Evolutionary conservation across 2,329 filamentous ascomycete genomes (phyloP).

Genomic region (Aspergillus jensenii): DNA sequence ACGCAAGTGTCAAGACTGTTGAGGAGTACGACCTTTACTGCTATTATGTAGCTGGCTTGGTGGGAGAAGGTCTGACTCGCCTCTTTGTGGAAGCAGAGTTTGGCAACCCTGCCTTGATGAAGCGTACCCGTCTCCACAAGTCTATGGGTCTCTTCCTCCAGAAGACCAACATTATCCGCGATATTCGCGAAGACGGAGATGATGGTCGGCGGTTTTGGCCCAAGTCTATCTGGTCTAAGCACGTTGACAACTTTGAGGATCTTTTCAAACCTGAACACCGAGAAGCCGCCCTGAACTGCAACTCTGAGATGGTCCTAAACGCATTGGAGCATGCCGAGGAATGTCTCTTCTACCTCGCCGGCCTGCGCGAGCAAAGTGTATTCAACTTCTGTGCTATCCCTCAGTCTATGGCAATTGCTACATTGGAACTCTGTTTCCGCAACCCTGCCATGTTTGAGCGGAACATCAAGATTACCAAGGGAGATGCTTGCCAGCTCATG

Average conservation of each 20-base stretch:
- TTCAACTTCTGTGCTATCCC: conserved; percentile 99
- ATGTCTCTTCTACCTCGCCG: conserved; percentile 97
- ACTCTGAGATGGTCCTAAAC: conserved; percentile 91
- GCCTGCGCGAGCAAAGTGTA: conserved; percentile 89
- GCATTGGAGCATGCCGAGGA: conserved; percentile 84
- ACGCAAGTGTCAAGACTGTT: conserved; percentile 76
- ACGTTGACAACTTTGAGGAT: conserved; percentile 86
- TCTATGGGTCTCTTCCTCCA: conserved; percentile 98
- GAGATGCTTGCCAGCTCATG: conserved; percentile 89
- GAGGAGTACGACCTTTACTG: conserved; percentile 96
- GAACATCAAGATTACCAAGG: conserved; percentile 96
- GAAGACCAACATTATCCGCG: conserved; percentile 98
- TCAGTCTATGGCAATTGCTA: conserved; percentile 96
- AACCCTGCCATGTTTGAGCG: conserved; percentile 82
- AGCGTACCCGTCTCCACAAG: conserved; percentile 78
- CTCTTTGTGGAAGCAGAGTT: conserved; percentile 85
- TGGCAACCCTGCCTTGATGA: conserved; percentile 79
- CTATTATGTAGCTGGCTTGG: conserved; percentile 97
- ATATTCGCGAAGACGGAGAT: conserved; percentile 84
- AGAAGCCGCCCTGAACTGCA: conserved; percentile 76
- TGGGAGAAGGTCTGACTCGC: conserved; percentile 87
- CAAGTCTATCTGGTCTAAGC: conserved; percentile 93
- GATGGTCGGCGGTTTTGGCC: conserved; percentile 93
- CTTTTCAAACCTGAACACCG: conserved; percentile 80
- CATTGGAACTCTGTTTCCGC: conserved; percentile 85